A percentile compares a stretch with the other conserved stretches of the same genome.
Conservation (phyloP, 2,329 filamentous ascomycete genomes). For the Claviceps africana region DNA sequence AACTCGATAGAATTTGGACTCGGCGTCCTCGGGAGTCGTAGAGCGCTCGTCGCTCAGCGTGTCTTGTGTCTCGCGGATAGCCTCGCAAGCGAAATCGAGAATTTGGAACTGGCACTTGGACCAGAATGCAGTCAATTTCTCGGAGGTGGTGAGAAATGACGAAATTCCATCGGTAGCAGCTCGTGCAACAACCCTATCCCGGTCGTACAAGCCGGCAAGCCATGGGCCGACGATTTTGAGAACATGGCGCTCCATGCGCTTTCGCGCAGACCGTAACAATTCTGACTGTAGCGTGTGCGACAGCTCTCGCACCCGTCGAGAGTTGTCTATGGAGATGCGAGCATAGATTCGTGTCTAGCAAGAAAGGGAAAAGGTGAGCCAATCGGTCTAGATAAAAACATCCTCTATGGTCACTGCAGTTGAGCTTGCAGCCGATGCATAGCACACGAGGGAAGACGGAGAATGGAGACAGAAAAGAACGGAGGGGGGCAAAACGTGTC, state of each 20-base stretch:
- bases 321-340: conserved; percentile 77
- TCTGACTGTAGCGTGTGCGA: conserved; percentile 61
- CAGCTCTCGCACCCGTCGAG: conserved; percentile 74
- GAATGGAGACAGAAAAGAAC: not conserved
- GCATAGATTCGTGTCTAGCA: conserved; percentile 73
- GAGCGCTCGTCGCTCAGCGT: conserved; percentile 83
- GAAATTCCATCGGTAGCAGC: conserved; percentile 66
- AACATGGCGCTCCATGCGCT: conserved; percentile 70
- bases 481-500: not conserved
- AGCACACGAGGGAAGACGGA: not conserved
- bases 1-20: conserved; percentile 74
- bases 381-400: not conserved
- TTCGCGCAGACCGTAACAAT: conserved; percentile 50
- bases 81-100: conserved; percentile 67
- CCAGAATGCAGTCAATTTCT: conserved; percentile 67
- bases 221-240: conserved; percentile 73
- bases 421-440: not conserved
- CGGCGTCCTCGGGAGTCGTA: conserved; percentile 69
- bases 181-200: conserved; percentile 59
- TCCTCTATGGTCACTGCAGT: not conserved
- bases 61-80: conserved; percentile 63
- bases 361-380: not conserved
- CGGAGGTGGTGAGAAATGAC: conserved; percentile 61
- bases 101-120: conserved; percentile 69
- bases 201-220: conserved; percentile 81